Base-by-base conservation (phyloP, 2,329 filamentous ascomycete genomes). In the Chaetomiaceae sp. region DNA sequence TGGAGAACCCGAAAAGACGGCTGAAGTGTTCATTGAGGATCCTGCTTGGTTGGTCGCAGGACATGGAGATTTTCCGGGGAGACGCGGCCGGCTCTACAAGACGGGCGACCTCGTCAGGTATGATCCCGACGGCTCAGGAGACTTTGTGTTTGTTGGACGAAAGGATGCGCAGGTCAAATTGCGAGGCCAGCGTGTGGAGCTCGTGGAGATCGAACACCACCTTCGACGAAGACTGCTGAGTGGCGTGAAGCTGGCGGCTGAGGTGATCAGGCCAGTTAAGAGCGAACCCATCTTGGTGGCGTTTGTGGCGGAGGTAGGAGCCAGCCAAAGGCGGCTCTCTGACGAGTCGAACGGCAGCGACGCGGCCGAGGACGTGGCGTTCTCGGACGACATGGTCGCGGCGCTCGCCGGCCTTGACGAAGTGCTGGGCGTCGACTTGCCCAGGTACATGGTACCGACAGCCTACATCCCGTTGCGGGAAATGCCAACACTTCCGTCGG, bases 141-240 rank as follows among this genome's bases (percentile, higher is more conserved):
- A 53, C 36, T 53, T 57, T 42, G 24, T 52, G 10, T 58, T 50
- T 26, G 26, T 56, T 4, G 57, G 57, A 6, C 48, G 57, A 5
- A 58, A 56, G 27, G 56, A 58, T 17, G 38, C 51, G 4, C 57
- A 59, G 36, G 50, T 52, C 8, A 61, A 57, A 37, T 37, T 59
- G 26, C 53, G 52, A 15, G 56, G 55, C 15, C 57, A 60, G 41
- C 62, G 58, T 2, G 41, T 60, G 7, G 58, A 60, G 48, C 47
- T 59, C 15, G 69, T 64, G 14, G 72, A 69, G 57, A 68, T 70
- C 44, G 76, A 69, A 58, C 65, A 64, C 50, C 67, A 66, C 42
- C 56, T 63, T 5, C 33, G 33, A 18, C 33, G 17, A 7, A 7
- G 17, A 11, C 67, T 71, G 24, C 65, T 69, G 9, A 45, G 59